Conservation (phyloP, 345 rosid species). For the Eucalyptus globulus region DNA sequence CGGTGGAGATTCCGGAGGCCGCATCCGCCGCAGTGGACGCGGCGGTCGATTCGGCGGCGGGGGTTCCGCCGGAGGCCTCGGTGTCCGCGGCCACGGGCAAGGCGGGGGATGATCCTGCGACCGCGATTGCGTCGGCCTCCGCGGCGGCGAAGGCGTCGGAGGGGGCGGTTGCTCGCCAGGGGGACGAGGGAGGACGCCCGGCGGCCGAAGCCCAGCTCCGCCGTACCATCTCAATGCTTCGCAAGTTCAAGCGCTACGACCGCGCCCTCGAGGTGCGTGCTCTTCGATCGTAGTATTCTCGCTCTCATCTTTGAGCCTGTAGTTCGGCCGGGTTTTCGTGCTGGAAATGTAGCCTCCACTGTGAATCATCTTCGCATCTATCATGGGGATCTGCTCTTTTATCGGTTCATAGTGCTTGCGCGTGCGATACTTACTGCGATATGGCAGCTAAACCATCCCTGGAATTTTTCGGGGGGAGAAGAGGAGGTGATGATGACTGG, state of each 20-base stretch:
- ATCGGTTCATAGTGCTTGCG: neutral
- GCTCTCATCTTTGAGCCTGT: neutral
- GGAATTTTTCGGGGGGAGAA: neutral
- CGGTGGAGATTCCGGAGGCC: neutral
- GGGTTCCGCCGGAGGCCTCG: neutral
- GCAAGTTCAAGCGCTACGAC: slow-evolving; percentile 75
- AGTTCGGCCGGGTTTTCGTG: neutral
- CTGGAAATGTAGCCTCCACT: neutral
- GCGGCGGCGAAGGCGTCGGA: slow-evolving; percentile 68
- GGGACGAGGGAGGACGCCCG: slow-evolving; percentile 69
- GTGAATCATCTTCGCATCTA: neutral
- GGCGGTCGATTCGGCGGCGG: neutral
- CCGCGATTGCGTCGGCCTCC: neutral
- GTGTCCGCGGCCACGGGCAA: neutral
- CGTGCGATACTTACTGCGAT: neutral
- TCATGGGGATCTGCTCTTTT: neutral
- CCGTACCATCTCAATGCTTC: slow-evolving; percentile 76
- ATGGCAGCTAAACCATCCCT: neutral
- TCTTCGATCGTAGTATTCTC: neutral
- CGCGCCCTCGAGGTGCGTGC: slow-evolving; percentile 71
- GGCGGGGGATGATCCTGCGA: neutral
- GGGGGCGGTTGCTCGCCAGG: slow-evolving; percentile 43
- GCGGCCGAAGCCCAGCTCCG: slow-evolving; percentile 73
- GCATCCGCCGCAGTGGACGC: neutral
- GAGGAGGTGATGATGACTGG: neutral